These are phyloP conservation scores for Pinus taeda DNA, from an alignment of 75 land plant species.

Conservation along the genomic window DNA sequence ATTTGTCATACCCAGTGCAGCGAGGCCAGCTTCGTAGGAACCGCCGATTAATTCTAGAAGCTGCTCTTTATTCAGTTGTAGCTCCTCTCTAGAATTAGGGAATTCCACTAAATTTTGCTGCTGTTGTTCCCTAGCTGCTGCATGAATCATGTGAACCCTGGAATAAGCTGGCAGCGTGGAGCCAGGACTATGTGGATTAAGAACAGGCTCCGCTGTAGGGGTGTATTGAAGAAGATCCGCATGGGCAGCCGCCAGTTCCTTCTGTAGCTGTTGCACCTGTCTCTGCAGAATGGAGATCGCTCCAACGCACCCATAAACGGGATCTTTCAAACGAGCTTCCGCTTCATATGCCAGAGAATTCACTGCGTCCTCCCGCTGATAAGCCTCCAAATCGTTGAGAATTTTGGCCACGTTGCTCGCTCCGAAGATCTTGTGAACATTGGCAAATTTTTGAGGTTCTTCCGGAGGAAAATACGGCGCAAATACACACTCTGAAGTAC, in stretches of 20 bases:
- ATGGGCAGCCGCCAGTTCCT: conserved; percentile 60
- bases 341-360: conserved; percentile 65
- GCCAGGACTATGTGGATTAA: background rate
- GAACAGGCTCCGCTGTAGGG: conserved; percentile 1
- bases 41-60: conserved; percentile 8
- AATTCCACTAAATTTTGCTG: background rate
- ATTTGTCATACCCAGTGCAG: background rate
- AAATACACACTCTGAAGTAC: conserved; percentile 66
- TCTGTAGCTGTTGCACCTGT: conserved; percentile 52
- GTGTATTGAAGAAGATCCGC: conserved; percentile 33
- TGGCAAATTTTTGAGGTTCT: conserved; percentile 59
- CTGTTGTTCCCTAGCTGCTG: background rate
- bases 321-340: conserved; percentile 58
- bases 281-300: conserved; percentile 53
- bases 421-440: conserved; percentile 63
- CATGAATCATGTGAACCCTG: background rate
- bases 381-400: conserved; percentile 52
- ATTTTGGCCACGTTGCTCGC: conserved; percentile 68
- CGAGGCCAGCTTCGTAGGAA: background rate
- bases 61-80: background rate
- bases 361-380: conserved; percentile 58
- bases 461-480: conserved; percentile 88
- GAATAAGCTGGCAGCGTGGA: background rate
- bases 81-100: background rate
- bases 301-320: conserved; percentile 73